Evolutionary conservation across 2,329 filamentous ascomycete genomes (phyloP), one percentile per base, ranked within the genome.

Genomic region (Ophiostoma triangulosporum): DNA sequence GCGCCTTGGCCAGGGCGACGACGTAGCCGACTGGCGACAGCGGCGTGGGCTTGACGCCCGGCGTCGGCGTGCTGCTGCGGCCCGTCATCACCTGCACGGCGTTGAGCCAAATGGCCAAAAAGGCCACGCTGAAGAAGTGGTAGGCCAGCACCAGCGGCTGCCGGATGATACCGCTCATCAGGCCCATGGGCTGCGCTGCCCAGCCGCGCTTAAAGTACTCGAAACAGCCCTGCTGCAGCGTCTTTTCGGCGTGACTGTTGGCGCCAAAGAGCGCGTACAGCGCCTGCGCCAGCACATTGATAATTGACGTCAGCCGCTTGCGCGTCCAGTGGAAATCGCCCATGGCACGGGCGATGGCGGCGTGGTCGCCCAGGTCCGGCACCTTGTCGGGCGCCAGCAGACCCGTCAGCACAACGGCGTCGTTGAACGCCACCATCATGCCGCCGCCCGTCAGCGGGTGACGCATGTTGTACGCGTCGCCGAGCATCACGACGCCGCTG

Each of bases 401-500:
- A 8, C 84, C 76, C 1, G 84, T 73, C 26, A 98, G 76, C 1
- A 94, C 69, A 11, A 93, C 77, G 1, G 87, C 90, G 64, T 98
- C 93, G 70, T 91, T 95, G 68, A 98, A 86, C 1, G 88, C 93
- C 1, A 97, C 93, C 0, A 91, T 97, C 93, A 98, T 98, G 62
- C 93, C 93, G 60, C 93, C 93, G 52, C 93, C 93, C 0, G 93
- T 98, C 12, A 98, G 76, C 1, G 93, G 93, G 69, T 98, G 93
- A n/a, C 93, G 86, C 93, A 98, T 98, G 73, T 98, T 98, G 76
- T 95, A 84, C 14, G 93, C 91, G 66, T 98, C 93, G 56, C 93
- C 93, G 8, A 97, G 76, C 33, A 98, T 73, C 49, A 95, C 75
- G 56, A 95, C 70, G 4, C 88, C 88, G 1, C 81, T 78, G 11